Evolutionary conservation across 495 filamentous ascomycete genomes (phyloP).

Genomic region (Paragyromitra xinjiangensis): DNA sequence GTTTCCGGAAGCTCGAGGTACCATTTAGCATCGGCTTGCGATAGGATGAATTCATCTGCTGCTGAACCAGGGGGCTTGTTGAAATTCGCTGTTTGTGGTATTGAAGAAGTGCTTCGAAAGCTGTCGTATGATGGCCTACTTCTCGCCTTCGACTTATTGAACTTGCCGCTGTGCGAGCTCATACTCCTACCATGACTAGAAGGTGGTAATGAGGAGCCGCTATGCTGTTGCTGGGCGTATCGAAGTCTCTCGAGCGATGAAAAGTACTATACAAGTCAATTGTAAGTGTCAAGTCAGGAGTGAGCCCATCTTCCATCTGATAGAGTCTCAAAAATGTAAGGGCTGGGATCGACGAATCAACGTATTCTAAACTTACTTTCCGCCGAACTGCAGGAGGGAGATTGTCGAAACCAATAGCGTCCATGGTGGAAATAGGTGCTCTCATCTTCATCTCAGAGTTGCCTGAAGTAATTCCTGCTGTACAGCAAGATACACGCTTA

Average conservation of each 20-base stretch:
- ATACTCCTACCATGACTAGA: constrained; percentile 60
- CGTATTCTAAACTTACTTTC: constrained; percentile 57
- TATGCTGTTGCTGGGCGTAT: constrained; percentile 65
- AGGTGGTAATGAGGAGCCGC: constrained; percentile 57
- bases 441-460: constrained; percentile 54
- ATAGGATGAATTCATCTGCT: constrained; percentile 59
- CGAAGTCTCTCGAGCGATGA: constrained; percentile 72
- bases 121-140: constrained; percentile 60
- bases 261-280: constrained; percentile 66
- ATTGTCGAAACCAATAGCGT: constrained; percentile 58
- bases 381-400: constrained; percentile 61
- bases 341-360: constrained; percentile 13
- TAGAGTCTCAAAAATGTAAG: background rate
- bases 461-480: constrained; percentile 38
- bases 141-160: constrained; percentile 58
- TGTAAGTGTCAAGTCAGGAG: constrained; percentile 31
- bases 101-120: constrained; percentile 59
- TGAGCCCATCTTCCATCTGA: background rate
- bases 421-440: constrained; percentile 46
- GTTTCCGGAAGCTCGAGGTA: constrained; percentile 76
- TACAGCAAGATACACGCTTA: constrained; percentile 54
- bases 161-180: constrained; percentile 59
- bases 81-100: constrained; percentile 46
- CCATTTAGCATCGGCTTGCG: constrained; percentile 73
- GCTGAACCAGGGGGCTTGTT: constrained; percentile 45